phyloP scores from a whole-genome alignment of 169 alveolate genomes.

The Plasmodium malariae region DNA sequence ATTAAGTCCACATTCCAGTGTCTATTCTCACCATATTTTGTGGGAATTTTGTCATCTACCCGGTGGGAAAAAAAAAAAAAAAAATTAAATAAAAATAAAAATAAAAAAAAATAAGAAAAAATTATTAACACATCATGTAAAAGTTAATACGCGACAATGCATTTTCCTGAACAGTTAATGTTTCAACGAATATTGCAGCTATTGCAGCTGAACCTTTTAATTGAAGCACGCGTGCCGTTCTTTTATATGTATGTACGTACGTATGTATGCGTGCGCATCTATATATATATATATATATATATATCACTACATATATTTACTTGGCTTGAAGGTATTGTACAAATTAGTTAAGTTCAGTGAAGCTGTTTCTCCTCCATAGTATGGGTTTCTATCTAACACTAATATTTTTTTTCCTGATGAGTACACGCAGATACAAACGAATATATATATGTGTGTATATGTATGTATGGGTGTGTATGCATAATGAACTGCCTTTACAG shows the following conservation, averaged over 20 bases:
- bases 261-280: not conserved
- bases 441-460: not conserved
- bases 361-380: constrained; percentile 99
- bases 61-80: not conserved
- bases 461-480: too few species aligned
- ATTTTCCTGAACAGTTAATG: too few species aligned
- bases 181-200: too few species aligned
- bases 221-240: too few species aligned
- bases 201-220: too few species aligned
- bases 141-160: too few species aligned
- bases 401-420: constrained; percentile 97
- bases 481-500: too few species aligned
- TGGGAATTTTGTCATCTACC: constrained; percentile 93
- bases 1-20: constrained; percentile 99
- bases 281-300: constrained; percentile 1
- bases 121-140: too few species aligned
- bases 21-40: constrained; percentile 94
- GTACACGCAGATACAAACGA: constrained; percentile 14
- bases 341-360: constrained; percentile 96
- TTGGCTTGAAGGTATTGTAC: constrained; percentile 94
- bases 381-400: constrained; percentile 96
- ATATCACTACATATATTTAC: constrained; percentile 41
- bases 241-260: not conserved
- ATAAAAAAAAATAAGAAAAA: not conserved
- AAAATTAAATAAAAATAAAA: not conserved